Conservation (phyloP, 306 rosid species). For the Sophora flavescens region DNA sequence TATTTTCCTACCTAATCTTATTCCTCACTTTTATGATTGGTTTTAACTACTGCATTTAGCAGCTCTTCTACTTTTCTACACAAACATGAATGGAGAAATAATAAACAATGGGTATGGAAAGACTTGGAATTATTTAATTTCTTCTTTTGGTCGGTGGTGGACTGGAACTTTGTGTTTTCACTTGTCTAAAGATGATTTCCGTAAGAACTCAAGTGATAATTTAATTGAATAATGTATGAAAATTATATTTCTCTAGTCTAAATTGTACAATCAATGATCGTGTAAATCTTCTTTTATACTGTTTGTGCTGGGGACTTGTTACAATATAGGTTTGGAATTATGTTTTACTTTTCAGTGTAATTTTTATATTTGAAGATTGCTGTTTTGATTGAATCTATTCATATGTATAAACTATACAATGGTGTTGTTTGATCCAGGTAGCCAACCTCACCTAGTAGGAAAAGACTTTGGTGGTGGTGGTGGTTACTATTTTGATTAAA, state of each 20-base stretch:
- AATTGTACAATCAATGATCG: conserved; percentile 1
- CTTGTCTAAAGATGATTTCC: conserved; percentile 6
- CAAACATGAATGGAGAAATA: background rate
- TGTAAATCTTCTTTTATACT: background rate
- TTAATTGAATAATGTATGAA: conserved; percentile 12
- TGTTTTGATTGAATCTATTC: too few species aligned
- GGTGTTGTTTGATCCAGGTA: too few species aligned
- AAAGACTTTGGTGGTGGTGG: too few species aligned
- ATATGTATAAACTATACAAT: too few species aligned
- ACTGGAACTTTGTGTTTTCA: conserved; percentile 12
- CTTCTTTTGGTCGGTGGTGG: conserved; percentile 2
- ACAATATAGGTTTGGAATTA: too few species aligned
- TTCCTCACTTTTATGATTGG: conserved; percentile 5
- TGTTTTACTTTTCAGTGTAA: too few species aligned
- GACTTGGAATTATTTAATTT: conserved; percentile 20
- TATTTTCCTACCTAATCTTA: background rate
- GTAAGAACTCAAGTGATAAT: background rate
- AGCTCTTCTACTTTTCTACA: conserved; percentile 16
- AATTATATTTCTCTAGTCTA: background rate
- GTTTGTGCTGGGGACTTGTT: conserved; percentile 9
- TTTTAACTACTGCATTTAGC: conserved; percentile 28
- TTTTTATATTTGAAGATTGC: too few species aligned
- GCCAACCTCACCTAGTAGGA: too few species aligned
- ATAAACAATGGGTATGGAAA: background rate
- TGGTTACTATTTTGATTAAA: background rate